These are phyloP conservation scores for Salix exigua DNA, from an alignment of 345 rosid genomes.

Conservation along the genomic window DNA sequence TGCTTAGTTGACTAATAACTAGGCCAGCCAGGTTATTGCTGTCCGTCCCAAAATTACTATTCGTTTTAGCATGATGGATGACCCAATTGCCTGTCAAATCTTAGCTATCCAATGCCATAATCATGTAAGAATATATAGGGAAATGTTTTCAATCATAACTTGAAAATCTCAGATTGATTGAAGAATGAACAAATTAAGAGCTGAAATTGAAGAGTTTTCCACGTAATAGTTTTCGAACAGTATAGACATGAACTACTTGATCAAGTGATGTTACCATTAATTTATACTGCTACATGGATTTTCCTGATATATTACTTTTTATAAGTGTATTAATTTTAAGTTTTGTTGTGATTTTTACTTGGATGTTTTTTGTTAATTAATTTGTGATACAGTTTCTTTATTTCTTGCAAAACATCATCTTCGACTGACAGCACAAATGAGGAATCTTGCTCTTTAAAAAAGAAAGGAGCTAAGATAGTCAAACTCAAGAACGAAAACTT, in stretches of 20 bases:
- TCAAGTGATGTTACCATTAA: background rate
- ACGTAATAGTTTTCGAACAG: background rate
- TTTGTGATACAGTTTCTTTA: no score
- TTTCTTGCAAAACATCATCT: no score
- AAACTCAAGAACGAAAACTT: background rate
- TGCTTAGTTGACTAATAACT: constrained; percentile 18
- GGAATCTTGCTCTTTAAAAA: background rate
- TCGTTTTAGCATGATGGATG: background rate
- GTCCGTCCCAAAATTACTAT: background rate
- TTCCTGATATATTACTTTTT: background rate
- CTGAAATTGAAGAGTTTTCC: background rate
- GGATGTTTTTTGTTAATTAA: no score
- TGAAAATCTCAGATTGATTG: background rate
- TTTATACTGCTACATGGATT: background rate
- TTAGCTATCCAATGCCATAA: background rate
- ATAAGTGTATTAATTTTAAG: background rate
- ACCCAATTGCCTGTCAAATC: background rate
- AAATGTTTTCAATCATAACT: background rate
- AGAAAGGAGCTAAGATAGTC: background rate
- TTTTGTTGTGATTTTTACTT: background rate
- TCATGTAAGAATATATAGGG: background rate
- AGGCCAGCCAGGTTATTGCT: constrained; percentile 23
- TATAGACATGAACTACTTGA: background rate
- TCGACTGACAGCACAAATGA: no score
- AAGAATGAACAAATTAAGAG: background rate